Evolutionary conservation across 306 rosid genomes (phyloP), one percentile per base, ranked within the genome.

Genomic region (Dryas drummondii): DNA sequence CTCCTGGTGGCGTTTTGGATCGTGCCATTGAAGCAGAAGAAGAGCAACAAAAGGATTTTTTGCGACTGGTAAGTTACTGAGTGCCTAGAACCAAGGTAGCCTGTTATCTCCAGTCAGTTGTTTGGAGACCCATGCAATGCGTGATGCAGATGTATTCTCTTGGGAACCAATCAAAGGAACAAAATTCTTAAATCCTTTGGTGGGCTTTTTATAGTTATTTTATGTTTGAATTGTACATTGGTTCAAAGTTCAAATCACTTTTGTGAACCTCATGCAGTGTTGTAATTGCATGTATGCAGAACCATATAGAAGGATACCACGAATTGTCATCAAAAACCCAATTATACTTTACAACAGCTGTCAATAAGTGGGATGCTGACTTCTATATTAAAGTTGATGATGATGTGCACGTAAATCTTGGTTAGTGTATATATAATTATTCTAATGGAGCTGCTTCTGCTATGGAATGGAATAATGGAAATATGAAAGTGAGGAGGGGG

Each of bases 331-430:
- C 91, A 7, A 87, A 87, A 78, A 87, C 90, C 59, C 86, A 87
- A 68, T 71, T 72, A 61, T 87, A 84, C 69, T 87, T 87, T 74
- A 74, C 90, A 42, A 64, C 88, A 12, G 88, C 88, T 61, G 90
- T 84, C 74, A 78, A 79, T 45, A 87, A 77, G 72, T 87, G 90
- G 90, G 90, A 87, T 82, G 90, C 90, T 56, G 88, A 87, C 78
- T 87, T 87, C 80, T 87, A 76, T 54, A 87, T 87, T 79, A 87
- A 84, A 84, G 90, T 87, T 72, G 90, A 87, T 32, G 91, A 87
- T 55, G 91, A 87, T 84, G 91, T 87, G 73, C 88, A 84, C 80
- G 66, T 87, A 71, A 87, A 87, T 75, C 83, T 87, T 63, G 91
- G 91, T 87, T 69, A 63, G 85, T 76, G 12, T 65, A 52, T 58